phyloP scores from a whole-genome alignment of 352 stramenopile genomes.

The Phytophthora sojae region DNA sequence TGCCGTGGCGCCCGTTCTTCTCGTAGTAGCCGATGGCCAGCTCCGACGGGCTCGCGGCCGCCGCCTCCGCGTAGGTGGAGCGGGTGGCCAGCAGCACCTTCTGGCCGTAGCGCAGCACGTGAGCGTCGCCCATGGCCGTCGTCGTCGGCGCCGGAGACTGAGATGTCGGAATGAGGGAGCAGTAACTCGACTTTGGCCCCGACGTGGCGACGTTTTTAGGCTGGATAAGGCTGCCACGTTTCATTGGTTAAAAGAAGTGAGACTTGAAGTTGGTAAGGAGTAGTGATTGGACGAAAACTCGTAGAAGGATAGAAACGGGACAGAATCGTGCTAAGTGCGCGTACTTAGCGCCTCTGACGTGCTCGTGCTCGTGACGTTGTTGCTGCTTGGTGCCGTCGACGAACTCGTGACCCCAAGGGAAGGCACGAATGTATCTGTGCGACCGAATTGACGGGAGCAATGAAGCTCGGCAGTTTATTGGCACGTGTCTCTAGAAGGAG shows the following conservation, averaged over 20 bases:
- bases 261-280: conserved; percentile 21
- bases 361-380: too few relatives aligned
- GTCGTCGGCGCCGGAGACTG: not conserved
- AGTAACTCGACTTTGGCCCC: not conserved
- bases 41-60: not conserved
- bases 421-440: not conserved
- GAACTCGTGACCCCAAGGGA: not conserved
- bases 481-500: not conserved
- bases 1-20: conserved; percentile 87
- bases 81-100: conserved; percentile 67
- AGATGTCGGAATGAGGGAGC: conserved; percentile 4
- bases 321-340: conserved; percentile 7
- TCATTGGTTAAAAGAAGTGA: conserved; percentile 22
- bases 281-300: conserved; percentile 4
- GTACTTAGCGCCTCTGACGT: conserved; percentile 11
- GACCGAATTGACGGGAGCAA: not conserved
- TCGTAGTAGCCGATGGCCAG: conserved; percentile 85
- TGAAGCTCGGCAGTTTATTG: not conserved
- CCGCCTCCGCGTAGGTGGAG: conserved; percentile 56
- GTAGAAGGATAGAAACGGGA: conserved; percentile 9
- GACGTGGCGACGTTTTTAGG: conserved; percentile 9
- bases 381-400: not conserved
- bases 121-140: conserved; percentile 35
- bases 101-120: conserved; percentile 71
- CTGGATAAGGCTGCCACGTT: conserved; percentile 2